These are phyloP conservation scores for Peronosclerospora sorghi DNA, from an alignment of 352 stramenopile species.

Conservation along the genomic window DNA sequence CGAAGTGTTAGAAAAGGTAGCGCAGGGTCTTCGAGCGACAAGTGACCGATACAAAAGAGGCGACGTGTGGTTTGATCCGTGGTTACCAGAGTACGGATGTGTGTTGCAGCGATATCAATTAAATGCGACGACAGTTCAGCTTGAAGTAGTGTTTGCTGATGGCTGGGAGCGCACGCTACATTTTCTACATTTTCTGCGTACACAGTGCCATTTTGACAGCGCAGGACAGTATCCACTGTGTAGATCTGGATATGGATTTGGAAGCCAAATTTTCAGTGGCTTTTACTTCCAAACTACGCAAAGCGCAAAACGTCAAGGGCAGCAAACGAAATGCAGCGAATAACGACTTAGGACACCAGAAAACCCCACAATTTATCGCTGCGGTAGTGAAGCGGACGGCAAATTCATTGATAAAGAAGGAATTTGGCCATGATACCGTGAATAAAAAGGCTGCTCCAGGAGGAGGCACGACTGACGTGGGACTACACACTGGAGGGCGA, in stretches of 20 bases:
- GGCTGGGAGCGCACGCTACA: constrained; percentile 30
- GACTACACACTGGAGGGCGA: constrained; percentile 31
- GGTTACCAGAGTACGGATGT: constrained; percentile 41
- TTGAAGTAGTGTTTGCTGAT: constrained; percentile 33
- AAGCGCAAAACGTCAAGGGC: constrained; percentile 17
- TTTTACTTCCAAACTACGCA: constrained; percentile 7
- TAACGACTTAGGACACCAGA: constrained; percentile 28
- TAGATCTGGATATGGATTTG: constrained; percentile 10
- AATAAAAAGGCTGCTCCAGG: constrained; percentile 1
- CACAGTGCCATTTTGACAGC: constrained; percentile 29
- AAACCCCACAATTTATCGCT: constrained; percentile 43
- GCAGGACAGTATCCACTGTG: constrained; percentile 21
- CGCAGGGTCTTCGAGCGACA: constrained; percentile 1
- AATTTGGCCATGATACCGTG: not conserved
- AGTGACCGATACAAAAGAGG: constrained; percentile 5
- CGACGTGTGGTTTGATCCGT: constrained; percentile 23
- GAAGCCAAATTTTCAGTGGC: constrained; percentile 1
- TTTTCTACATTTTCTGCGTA: constrained; percentile 16
- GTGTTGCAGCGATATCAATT: constrained; percentile 25
- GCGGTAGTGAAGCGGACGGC: constrained; percentile 14
- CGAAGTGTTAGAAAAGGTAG: constrained; percentile 8
- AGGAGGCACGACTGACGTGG: constrained; percentile 42
- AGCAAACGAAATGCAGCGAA: constrained; percentile 19
- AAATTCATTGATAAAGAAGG: constrained; percentile 1
- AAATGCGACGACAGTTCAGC: constrained; percentile 8